Conservation (phyloP, 2,329 filamentous ascomycete species). For the Canariomyces notabilis region DNA sequence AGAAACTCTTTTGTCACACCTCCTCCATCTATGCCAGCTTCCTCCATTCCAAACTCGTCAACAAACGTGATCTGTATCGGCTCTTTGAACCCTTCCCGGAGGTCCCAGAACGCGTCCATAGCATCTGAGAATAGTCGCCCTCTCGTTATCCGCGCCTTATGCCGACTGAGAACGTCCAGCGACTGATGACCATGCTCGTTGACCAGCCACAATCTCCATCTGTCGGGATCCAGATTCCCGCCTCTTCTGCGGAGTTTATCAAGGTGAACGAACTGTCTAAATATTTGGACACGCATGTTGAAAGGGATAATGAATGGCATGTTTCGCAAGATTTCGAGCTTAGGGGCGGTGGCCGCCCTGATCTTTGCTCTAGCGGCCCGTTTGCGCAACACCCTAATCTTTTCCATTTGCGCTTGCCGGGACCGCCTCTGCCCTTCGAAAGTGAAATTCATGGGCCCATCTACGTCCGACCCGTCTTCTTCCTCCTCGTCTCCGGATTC, state of each 20-base stretch:
- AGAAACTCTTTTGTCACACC: slow-evolving; percentile 97
- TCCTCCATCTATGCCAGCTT: slow-evolving; percentile 94
- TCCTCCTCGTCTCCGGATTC: slow-evolving; percentile 57
- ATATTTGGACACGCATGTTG: slow-evolving; percentile 83
- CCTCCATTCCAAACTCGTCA: slow-evolving; percentile 77
- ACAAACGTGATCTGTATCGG: slow-evolving; percentile 96
- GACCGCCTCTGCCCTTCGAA: slow-evolving; percentile 54
- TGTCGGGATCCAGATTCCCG: slow-evolving; percentile 66
- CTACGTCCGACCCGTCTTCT: slow-evolving; percentile 38
- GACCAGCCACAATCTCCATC: slow-evolving; percentile 62
- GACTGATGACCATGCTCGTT: slow-evolving; percentile 32
- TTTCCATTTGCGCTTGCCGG: slow-evolving; percentile 60
- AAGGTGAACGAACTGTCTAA: slow-evolving; percentile 82
- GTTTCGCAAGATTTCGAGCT: slow-evolving; percentile 85
- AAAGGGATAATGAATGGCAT: slow-evolving; percentile 98
- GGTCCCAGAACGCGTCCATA: slow-evolving; percentile 71
- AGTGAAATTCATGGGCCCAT: slow-evolving; percentile 32
- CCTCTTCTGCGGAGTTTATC: slow-evolving; percentile 70
- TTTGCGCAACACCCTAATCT: slow-evolving; percentile 58
- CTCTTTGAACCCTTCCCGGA: slow-evolving; percentile 83
- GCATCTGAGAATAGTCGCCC: slow-evolving; percentile 82
- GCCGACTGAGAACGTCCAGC: slow-evolving; percentile 45
- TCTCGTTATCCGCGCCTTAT: slow-evolving; percentile 75
- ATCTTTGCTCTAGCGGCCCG: slow-evolving; percentile 64
- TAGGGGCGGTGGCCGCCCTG: slow-evolving; percentile 74